Conservation (phyloP, 352 stramenopile species). For the Phytophthora fragariae region DNA sequence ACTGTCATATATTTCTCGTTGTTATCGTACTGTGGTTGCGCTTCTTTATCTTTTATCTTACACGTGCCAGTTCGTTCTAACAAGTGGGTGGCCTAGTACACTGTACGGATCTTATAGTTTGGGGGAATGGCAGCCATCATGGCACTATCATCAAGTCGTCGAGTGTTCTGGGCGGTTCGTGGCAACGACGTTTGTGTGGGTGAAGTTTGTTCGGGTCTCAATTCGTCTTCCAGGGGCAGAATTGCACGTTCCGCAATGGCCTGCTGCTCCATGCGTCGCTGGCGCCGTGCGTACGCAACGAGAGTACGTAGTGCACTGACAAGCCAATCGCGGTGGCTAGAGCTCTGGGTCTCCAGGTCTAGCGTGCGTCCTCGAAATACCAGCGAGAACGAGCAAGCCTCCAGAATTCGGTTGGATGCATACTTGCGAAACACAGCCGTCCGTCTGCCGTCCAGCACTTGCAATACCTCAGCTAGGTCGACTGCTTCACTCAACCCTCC, state of each 20-base stretch:
- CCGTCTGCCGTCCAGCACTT: conserved; percentile 72
- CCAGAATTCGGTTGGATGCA: conserved; percentile 43
- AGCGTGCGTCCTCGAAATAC: conserved; percentile 80
- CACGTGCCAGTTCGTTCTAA: conserved; percentile 4
- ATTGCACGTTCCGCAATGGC: conserved; percentile 72
- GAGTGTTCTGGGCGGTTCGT: conserved; percentile 11
- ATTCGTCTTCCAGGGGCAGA: conserved; percentile 50
- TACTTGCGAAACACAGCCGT: conserved; percentile 88
- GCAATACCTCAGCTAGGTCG: conserved; percentile 75
- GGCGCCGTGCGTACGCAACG: conserved; percentile 72
- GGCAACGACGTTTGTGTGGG: conserved; percentile 11
- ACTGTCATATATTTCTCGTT: conserved; percentile 21
- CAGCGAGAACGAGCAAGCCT: conserved; percentile 75
- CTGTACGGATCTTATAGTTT: conserved; percentile 43
- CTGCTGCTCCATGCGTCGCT: conserved; percentile 78
- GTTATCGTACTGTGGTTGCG: conserved; percentile 21
- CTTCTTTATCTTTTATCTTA: conserved; percentile 30
- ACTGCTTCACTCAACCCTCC: conserved; percentile 72
- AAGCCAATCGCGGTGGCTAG: conserved; percentile 84
- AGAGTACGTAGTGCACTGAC: conserved; percentile 80
- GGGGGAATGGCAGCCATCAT: conserved; percentile 29
- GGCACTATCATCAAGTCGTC: conserved; percentile 13
- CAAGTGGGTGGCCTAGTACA: conserved; percentile 35
- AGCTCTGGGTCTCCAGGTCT: conserved; percentile 81
- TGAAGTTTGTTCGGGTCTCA: conserved; percentile 7